Base-by-base conservation (phyloP, 1,139 yeast genomes). In the Spencermartinsiella ligniputridi region DNA sequence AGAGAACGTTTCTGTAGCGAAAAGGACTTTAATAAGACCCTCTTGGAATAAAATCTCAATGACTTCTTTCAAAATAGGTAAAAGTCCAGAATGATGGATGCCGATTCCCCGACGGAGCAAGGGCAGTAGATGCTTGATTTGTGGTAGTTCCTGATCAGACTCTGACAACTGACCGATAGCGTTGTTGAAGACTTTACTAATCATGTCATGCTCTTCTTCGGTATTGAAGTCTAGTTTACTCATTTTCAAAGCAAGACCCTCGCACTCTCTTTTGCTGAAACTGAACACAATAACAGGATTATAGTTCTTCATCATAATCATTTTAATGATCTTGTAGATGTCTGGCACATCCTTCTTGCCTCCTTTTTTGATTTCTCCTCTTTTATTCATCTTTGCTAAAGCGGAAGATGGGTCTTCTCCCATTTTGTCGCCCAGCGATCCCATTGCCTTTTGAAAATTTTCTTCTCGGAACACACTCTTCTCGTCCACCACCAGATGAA, bases 201-300 rank as follows among this genome's bases (percentile, higher is more conserved):
- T 76, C 55, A 95, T 87, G 45, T 83, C 92, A 63, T 95, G 82
- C 68, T 92, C 98, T 45, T 88, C 96, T 48, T 86, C 94, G 35
- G 83, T 80, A 64, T 90, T 92, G 69, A 92, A 90, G 64, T 92
- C 97, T 47, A 92, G 72, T 63, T 90, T 92, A 35, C 96, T 84
- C 96, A 94, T 88, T 56, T 92, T 89, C 66, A 89, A 69, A 0
- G 98, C 98, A 52, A 90, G 73, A 9, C 86, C 77, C 67, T 94
- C 99, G 71, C 98, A 94, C 61, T 94, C 98, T 61, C 97, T 79
- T 63, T 94, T 94, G 60, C 95, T 83, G 63, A 94, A 94, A 22
- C 97, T 88, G 68, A 94, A 94, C 13, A 94, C 97, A 72, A 94
- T 94, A 36, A 94, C 98, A 0, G 99, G 99, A 60, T 92, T 92